phyloP scores from a whole-genome alignment of 768 basidiomycete species.

The Russula compacta region DNA sequence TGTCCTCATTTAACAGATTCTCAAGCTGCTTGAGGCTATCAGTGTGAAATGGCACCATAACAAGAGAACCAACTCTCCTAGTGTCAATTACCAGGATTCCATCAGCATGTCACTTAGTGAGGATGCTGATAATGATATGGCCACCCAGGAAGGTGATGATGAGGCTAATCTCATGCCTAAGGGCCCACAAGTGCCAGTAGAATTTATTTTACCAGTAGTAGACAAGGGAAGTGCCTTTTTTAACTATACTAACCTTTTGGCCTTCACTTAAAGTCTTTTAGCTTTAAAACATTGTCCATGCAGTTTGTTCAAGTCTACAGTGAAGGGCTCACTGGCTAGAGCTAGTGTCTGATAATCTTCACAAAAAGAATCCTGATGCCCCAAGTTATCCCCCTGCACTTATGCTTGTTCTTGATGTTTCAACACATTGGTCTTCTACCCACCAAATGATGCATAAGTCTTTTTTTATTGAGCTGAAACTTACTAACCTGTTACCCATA shows the following conservation, averaged over 20 bases:
- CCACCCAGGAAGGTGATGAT: neutral
- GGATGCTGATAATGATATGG: neutral
- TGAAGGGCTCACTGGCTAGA: neutral
- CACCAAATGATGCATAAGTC: neutral
- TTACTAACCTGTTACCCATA: neutral
- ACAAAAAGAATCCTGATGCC: neutral
- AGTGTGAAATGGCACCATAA: neutral
- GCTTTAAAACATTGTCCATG: neutral
- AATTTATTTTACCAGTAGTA: neutral
- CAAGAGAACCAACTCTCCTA: neutral
- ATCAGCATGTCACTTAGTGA: neutral
- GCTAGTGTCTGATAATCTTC: neutral
- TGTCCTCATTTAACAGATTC: neutral
- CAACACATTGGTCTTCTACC: neutral
- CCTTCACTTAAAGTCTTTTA: no score
- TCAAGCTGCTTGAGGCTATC: neutral
- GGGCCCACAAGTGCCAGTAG: neutral
- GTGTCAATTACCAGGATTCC: neutral
- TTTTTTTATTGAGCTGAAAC: no score
- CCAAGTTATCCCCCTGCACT: neutral
- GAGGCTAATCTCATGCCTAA: neutral
- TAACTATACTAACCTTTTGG: neutral
- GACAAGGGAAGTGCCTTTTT: neutral
- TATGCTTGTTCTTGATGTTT: neutral
- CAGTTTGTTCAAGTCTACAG: neutral